Base-by-base conservation (phyloP, 2,329 filamentous ascomycete species). In the Beauveria caledonica region DNA sequence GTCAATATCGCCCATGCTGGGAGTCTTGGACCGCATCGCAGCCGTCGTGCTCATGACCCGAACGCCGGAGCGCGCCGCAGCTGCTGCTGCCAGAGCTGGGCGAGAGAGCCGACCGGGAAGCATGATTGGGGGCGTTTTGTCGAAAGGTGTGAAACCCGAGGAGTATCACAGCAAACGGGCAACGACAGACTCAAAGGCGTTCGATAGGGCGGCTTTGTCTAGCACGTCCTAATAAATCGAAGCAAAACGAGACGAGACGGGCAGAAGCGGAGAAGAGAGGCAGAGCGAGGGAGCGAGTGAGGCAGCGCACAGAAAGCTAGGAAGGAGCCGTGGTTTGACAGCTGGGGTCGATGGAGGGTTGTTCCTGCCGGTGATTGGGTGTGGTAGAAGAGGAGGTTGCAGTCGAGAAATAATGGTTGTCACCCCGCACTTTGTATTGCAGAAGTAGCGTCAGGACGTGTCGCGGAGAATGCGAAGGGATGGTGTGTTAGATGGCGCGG, bases 1-100 rank as follows among this genome's bases (percentile, higher is more conserved):
- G 80, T 88, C 78, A 68, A 99, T 86, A 75, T 99, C 92, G 72
- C 89, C 88, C 66, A 99, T 84, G 42, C 88, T 86, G n/a, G 94
- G 94, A 21, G 86, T 78, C 62, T 78, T 80, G 64, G 64, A 66
- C 60, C 72, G 69, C 64, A 69, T 65, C 61, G 79, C 72, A 25
- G 58, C 27, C 62, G 84, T 83, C 61, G 82, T 80, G 70, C 79
- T 79, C 70, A 89, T 82, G 66, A 83, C 76, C 67, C 86, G 80
- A 64, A 80, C 70, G 60, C 73, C 70, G 66, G 77, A 76, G 69
- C 78, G 80, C 64, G 77, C 76, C 65, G 76, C 75, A 66, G 70
- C 70, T 60, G 70, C 70, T 57, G 76, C 74, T 66, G 76, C 71
- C 56, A 64, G 60, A 60, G 68, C 69, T 62, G 73, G 69, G 66